Evolutionary conservation across 495 filamentous ascomycete species (phyloP), one percentile per base, ranked within the genome.

Genomic region (Haplographium delicatum): DNA sequence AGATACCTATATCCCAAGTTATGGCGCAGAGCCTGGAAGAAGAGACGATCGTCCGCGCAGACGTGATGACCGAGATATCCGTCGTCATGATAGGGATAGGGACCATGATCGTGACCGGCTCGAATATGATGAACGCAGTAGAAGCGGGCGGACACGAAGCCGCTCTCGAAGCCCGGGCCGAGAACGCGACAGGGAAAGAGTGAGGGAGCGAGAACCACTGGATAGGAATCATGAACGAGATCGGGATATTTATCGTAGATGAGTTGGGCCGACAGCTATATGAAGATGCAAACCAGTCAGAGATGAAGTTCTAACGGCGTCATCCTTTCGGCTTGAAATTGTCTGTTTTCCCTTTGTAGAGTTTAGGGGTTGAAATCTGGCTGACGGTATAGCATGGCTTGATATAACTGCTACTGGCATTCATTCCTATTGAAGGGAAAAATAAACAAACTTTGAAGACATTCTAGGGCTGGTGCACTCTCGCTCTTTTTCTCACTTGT

Each of bases 1-100:
- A 13, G 80, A 83, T 53, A 81, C 79, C 3, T 83, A 83, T 54
- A 81, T 83, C 20, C 80, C 80, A 5, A 74, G 70, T 35, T 82
- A 83, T 31, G 61, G 57, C 4, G 39, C 56, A 5, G 53, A 56
- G 6, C 44, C 41, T 18, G 53, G 47, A 28, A 24, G 60, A 43
- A 37, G 54, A 42, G 53, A 57, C 24, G 54, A 57, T 20, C 20
- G 53, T 11, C 50, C 58, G 6, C 41, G 39, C 0, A 47, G 52
- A 39, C 68, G 70, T 23, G 65, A 74, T 43, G 71, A 74, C 19
- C 63, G 69, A 31, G 60, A 65, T n/a, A 19, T 19, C 7, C 35
- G 35, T 19, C 35, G 35, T 19, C 65, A 61, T 20, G 58, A 64
- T n/a, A n/a, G n/a, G 41, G 56, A 62, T 8, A 60, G 62, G 8